Evolutionary conservation across 2,329 filamentous ascomycete genomes (phyloP).

Genomic region (Aureobasidium sp.): DNA sequence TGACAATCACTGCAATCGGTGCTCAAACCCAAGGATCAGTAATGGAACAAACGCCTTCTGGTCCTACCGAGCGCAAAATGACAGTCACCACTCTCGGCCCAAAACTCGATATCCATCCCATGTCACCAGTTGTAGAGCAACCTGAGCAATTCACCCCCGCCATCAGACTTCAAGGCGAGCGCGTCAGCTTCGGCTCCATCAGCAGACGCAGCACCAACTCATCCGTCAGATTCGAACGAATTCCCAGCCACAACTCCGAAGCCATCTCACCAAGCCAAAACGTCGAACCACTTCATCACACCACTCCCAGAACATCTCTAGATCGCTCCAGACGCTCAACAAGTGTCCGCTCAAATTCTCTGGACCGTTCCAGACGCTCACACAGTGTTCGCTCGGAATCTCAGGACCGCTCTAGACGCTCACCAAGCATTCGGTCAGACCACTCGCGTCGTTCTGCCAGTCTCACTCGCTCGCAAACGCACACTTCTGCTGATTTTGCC

Average conservation of each 20-base stretch:
- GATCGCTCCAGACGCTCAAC: neutral
- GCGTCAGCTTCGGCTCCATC: neutral
- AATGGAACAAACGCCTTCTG: neutral
- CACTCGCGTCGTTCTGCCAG: neutral
- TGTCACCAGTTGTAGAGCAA: neutral
- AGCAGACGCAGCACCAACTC: neutral
- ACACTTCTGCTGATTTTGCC: neutral
- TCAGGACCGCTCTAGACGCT: too few relatives aligned
- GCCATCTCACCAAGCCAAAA: neutral
- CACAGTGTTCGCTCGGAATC: too few relatives aligned
- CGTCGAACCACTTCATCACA: too few relatives aligned
- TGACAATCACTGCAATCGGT: constrained; percentile 15
- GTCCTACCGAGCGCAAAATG: neutral
- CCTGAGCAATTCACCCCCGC: neutral
- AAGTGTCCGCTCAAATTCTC: neutral
- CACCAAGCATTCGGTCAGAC: too few relatives aligned
- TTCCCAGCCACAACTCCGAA: neutral
- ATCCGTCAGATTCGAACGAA: neutral
- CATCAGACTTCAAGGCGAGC: neutral
- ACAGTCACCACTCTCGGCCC: neutral
- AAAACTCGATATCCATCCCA: neutral
- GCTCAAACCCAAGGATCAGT: constrained; percentile 7
- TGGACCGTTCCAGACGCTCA: too few relatives aligned
- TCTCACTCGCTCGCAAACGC: neutral
- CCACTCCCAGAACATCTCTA: neutral